Percentiles rank a stretch among this genome's conserved stretches.
These are phyloP conservation scores for Leucocoprinus sp. DNA, from an alignment of 768 basidiomycete species.

Conservation along the genomic window DNA sequence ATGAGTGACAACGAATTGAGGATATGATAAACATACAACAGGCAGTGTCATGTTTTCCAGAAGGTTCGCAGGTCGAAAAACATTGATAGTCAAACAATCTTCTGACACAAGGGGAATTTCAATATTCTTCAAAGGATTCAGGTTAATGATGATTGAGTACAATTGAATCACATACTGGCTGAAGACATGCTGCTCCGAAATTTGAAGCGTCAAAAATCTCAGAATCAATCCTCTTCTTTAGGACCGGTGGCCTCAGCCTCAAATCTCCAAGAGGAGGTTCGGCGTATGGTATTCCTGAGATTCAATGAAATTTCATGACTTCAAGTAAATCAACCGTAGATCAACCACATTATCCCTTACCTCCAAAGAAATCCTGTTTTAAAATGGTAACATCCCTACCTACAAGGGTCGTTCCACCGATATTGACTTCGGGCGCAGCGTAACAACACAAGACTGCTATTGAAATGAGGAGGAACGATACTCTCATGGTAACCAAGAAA, in stretches of 20 bases:
- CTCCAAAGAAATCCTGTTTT: slow-evolving; percentile 42
- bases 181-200: slow-evolving; percentile 42
- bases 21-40: slow-evolving; percentile 23
- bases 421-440: slow-evolving; percentile 27
- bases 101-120: slow-evolving; percentile 32
- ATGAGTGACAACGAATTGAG: neutral
- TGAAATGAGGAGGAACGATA: slow-evolving; percentile 6
- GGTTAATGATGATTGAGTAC: slow-evolving; percentile 6
- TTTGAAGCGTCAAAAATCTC: slow-evolving; percentile 35
- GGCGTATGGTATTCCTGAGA: slow-evolving; percentile 41
- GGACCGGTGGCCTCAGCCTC: slow-evolving; percentile 37
- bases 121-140: slow-evolving; percentile 19
- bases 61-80: slow-evolving; percentile 40
- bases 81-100: slow-evolving; percentile 53
- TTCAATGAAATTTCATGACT: slow-evolving; percentile 4
- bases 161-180: slow-evolving; percentile 24
- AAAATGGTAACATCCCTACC: slow-evolving; percentile 27
- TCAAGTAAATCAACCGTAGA: neutral
- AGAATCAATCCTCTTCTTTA: slow-evolving; percentile 29
- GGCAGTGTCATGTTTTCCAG: slow-evolving; percentile 24
- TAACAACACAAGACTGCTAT: slow-evolving; percentile 5
- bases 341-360: slow-evolving; percentile 17
- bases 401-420: slow-evolving; percentile 30
- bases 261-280: slow-evolving; percentile 43
- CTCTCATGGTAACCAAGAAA: too few species aligned